phyloP scores from a whole-genome alignment of 176 grass and related monocot species.

The Carex parvula region DNA sequence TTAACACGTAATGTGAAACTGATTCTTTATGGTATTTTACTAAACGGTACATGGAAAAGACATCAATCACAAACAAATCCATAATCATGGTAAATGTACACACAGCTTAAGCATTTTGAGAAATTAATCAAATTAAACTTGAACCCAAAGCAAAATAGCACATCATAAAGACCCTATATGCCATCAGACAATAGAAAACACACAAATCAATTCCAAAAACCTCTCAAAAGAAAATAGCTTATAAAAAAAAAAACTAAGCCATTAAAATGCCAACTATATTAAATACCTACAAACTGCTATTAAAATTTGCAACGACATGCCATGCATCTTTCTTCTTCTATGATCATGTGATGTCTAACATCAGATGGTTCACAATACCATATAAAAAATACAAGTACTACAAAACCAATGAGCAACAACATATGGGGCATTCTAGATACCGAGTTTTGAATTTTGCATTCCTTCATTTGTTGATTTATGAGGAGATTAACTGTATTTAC shows the following conservation, averaged over 20 bases:
- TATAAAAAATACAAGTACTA: not conserved
- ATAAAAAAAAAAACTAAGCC: not conserved
- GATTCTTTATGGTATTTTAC: too few relatives aligned
- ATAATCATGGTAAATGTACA: too few relatives aligned
- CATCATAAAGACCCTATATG: not conserved
- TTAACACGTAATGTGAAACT: too few relatives aligned
- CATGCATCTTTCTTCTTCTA: not conserved
- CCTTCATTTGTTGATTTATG: not conserved
- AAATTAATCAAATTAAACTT: not conserved
- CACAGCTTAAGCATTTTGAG: not conserved
- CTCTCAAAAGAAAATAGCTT: not conserved
- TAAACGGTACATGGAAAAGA: too few relatives aligned
- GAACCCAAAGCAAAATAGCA: not conserved
- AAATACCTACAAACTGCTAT: too few relatives aligned
- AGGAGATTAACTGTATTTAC: slow-evolving; percentile 9
- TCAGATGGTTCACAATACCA: not conserved
- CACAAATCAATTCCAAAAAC: not conserved
- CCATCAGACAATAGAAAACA: not conserved
- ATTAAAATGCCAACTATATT: not conserved
- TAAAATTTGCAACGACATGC: not conserved
- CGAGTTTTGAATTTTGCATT: slow-evolving; percentile 3
- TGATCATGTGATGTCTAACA: not conserved
- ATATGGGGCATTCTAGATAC: not conserved
- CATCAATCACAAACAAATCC: too few relatives aligned
- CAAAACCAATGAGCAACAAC: not conserved